Evolutionary conservation across 2,329 filamentous ascomycete species (phyloP), one percentile per base, ranked within the genome.

Genomic region (Monosporascus sp.): DNA sequence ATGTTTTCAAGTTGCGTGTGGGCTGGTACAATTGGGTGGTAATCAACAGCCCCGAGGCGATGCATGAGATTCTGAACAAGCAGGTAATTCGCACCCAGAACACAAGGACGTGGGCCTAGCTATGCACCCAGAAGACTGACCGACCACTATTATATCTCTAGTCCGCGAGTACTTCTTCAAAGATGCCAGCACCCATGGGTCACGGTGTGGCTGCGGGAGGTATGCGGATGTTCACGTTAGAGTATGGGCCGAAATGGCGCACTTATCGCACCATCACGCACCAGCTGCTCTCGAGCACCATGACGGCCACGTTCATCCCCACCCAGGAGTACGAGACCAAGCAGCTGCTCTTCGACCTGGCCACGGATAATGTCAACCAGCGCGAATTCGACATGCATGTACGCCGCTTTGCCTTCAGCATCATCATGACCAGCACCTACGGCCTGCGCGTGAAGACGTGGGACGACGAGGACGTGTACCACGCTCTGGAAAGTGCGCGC

Each of bases 1-100:
- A 77, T n/a, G 51, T 77, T 5, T 77, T 70, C 63, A 70, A 70
- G 52, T 60, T 78, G 19, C 66, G 68, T 2, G 59, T 77, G 5
- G 75, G 75, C 6, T 74, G 72, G 70, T 68, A 75, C 47, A 68
- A 74, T 54, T 78, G 73, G 72, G 70, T 75, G 19, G 64, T 75
- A 53, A 58, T 78, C 27, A 75, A 74, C 59, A 72, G 62, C 16
- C 74, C 75, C 1, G 65, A 68, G 24, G 75, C 73, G 0, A 68
- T 77, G 7, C 70, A 70, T 37, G 74, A 77, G 17, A 70, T 78
- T 17, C 56, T 78, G 27, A 73, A 77, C 51, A 72, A 72, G 53
- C 64, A 58, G 52, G 50, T 48, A 37, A 53, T 46, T 27, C 7
- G 7, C 26, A 8, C 26, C 0, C 26, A 27, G 26, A 27, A 27